Evolutionary conservation across 495 filamentous ascomycete genomes (phyloP), one percentile per base, ranked within the genome.

Genomic region (Podospora appendiculata): DNA sequence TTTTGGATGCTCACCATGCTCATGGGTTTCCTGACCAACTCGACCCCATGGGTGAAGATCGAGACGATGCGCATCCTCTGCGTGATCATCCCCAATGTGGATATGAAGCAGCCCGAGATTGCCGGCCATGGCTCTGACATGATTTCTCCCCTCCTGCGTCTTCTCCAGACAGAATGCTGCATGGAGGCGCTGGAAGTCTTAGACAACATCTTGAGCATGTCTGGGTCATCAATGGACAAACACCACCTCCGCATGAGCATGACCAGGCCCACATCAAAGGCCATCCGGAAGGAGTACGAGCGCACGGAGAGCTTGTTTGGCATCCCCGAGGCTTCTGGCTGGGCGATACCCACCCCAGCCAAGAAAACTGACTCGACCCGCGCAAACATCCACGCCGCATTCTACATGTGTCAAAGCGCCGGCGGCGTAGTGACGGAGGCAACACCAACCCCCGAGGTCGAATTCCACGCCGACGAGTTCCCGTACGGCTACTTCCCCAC

Each of bases 161-260:
- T 99, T 40, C 70, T 99, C 18, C 90, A 96, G 62, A 96, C 93
- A 0, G 88, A 95, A 51, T 90, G 90, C 57, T 96, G 90, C 64
- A 87, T 89, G 55, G 88, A 93, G 62, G 92, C 93, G 14, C 68
- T 99, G 12, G 83, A 88, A 47, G 90, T 97, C 11, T 72, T 99
- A 48, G 93, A 97, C 65, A 85, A 94, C 51, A 91, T 96, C 62
- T 89, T 96, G 79, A 88, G 84, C 32, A 91, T 99, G 74, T 88
- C 90, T 0, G 89, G 88, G 0, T 95, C 90, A 16, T 84, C 90
- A 2, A 89, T 95, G 81, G 92, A 96, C 69, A 86, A 85, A 53
- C 89, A 95, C 58, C 90, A 96, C 58, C 72, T 99, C 41, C 82
- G 93, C 18, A 99, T 97, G 93, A 95, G 89, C 69, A 95, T 97